A percentile compares a stretch with the other conserved stretches of the same genome.
phyloP scores from a whole-genome alignment of 306 rosid genomes.

The Casuarina glauca region DNA sequence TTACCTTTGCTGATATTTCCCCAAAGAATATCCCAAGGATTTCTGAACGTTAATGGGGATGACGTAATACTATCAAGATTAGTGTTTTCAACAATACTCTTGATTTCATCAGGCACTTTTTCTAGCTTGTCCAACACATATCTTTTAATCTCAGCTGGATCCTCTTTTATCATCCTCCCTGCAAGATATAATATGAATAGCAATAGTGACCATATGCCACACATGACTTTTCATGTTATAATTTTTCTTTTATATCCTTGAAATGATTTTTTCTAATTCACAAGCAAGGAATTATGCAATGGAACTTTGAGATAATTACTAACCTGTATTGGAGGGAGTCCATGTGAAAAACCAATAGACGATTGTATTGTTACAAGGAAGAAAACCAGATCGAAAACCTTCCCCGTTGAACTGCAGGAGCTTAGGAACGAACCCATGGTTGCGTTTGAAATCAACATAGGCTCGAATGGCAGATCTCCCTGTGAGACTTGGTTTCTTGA shows the following conservation, averaged over 20 bases:
- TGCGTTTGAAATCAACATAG: too few species aligned
- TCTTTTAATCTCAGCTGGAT: slow-evolving; percentile 46
- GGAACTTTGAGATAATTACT: too few species aligned
- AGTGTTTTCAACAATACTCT: slow-evolving; percentile 14
- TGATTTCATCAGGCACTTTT: slow-evolving; percentile 40
- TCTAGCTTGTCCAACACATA: slow-evolving; percentile 53
- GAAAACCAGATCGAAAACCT: too few species aligned
- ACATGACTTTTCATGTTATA: not conserved
- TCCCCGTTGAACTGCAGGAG: too few species aligned
- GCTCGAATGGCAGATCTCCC: too few species aligned
- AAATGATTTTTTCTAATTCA: too few species aligned
- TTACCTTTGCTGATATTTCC: slow-evolving; percentile 22
- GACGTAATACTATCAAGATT: not conserved
- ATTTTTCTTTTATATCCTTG: too few species aligned
- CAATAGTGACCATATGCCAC: not conserved
- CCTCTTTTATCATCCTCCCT: slow-evolving; percentile 45
- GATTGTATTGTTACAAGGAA: too few species aligned
- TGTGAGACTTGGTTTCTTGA: too few species aligned
- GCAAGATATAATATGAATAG: not conserved
- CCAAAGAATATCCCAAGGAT: not conserved
- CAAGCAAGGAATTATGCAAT: not conserved
- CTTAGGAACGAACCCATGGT: too few species aligned
- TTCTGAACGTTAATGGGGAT: not conserved
- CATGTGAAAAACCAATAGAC: too few species aligned
- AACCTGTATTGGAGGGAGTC: too few species aligned